phyloP scores from a whole-genome alignment of 768 basidiomycete genomes.

The Favolaschia claudopus region DNA sequence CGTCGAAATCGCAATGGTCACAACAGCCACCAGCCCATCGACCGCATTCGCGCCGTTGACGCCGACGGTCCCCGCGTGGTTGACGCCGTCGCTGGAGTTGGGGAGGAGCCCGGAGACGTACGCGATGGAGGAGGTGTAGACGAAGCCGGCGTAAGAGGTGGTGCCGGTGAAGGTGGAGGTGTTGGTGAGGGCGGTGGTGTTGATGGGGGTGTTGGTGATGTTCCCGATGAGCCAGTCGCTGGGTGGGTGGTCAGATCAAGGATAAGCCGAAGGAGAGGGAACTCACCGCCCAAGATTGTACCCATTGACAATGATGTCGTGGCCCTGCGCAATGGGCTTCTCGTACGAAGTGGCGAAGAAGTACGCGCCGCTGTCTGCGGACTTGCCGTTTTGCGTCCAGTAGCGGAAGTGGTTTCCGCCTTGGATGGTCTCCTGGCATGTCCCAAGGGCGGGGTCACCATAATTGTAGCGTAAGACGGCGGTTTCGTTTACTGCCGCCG shows the following conservation, averaged over 20 bases:
- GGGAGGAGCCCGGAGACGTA: slow-evolving; percentile 77
- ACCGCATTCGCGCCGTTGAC: slow-evolving; percentile 63
- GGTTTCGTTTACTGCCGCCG: slow-evolving; percentile 81
- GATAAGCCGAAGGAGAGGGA: not conserved
- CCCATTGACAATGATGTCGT: slow-evolving; percentile 80
- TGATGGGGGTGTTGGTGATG: slow-evolving; percentile 63
- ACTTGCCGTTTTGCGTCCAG: slow-evolving; percentile 79
- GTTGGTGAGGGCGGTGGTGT: slow-evolving; percentile 60
- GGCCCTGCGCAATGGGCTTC: slow-evolving; percentile 60
- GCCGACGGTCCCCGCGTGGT: slow-evolving; percentile 66
- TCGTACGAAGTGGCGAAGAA: slow-evolving; percentile 84
- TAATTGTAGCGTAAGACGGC: slow-evolving; percentile 89
- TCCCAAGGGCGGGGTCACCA: slow-evolving; percentile 79
- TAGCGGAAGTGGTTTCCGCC: slow-evolving; percentile 92
- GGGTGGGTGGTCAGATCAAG: slow-evolving; percentile 3
- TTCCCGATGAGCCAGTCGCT: slow-evolving; percentile 90
- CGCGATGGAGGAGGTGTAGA: slow-evolving; percentile 71
- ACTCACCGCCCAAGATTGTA: slow-evolving; percentile 80
- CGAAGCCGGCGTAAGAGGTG: slow-evolving; percentile 71
- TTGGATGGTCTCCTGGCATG: slow-evolving; percentile 84
- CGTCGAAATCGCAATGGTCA: slow-evolving; percentile 72
- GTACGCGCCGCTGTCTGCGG: slow-evolving; percentile 72
- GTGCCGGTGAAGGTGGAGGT: slow-evolving; percentile 65
- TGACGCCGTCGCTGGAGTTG: slow-evolving; percentile 74
- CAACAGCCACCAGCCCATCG: slow-evolving; percentile 85